These are phyloP conservation scores for Phytophthora meadii DNA, from an alignment of 352 stramenopile genomes.

Conservation along the genomic window DNA sequence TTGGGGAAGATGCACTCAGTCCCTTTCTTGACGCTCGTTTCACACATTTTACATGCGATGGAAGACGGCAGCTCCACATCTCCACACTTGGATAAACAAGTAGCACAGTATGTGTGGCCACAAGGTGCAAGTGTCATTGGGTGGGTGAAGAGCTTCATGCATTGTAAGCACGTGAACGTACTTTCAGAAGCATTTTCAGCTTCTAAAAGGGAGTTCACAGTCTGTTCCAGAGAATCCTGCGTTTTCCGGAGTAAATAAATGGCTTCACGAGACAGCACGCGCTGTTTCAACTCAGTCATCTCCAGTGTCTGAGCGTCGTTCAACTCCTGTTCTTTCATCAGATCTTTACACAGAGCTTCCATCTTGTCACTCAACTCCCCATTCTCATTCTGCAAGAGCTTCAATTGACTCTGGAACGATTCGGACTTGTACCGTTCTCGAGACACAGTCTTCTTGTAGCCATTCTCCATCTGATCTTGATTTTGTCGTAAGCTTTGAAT, in stretches of 20 bases:
- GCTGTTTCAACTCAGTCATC: slow-evolving; percentile 53
- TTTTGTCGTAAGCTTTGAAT: slow-evolving; percentile 38
- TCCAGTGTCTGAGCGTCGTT: slow-evolving; percentile 47
- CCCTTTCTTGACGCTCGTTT: slow-evolving; percentile 19
- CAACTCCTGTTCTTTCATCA: slow-evolving; percentile 54
- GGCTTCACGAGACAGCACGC: slow-evolving; percentile 56
- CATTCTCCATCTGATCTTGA: slow-evolving; percentile 33
- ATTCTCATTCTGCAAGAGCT: slow-evolving; percentile 75
- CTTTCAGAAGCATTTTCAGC: slow-evolving; percentile 76
- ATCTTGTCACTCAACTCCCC: slow-evolving; percentile 51
- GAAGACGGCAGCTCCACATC: slow-evolving; percentile 44
- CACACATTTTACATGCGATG: slow-evolving; percentile 67
- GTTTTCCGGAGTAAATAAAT: slow-evolving; percentile 63
- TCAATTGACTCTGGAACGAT: slow-evolving; percentile 74
- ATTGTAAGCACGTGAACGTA: slow-evolving; percentile 79
- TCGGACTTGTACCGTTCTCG: slow-evolving; percentile 80
- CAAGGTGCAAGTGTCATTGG: slow-evolving; percentile 76
- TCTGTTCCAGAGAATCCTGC: slow-evolving; percentile 73
- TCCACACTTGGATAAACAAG: slow-evolving; percentile 55
- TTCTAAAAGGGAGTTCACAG: slow-evolving; percentile 69
- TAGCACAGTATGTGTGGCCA: slow-evolving; percentile 75
- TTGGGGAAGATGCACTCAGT: slow-evolving; percentile 73
- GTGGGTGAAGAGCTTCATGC: slow-evolving; percentile 66
- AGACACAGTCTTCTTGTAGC: slow-evolving; percentile 65
- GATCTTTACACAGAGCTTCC: slow-evolving; percentile 43